Evolutionary conservation across 2,329 filamentous ascomycete genomes (phyloP).

Genomic region (Fusarium denticulatum): DNA sequence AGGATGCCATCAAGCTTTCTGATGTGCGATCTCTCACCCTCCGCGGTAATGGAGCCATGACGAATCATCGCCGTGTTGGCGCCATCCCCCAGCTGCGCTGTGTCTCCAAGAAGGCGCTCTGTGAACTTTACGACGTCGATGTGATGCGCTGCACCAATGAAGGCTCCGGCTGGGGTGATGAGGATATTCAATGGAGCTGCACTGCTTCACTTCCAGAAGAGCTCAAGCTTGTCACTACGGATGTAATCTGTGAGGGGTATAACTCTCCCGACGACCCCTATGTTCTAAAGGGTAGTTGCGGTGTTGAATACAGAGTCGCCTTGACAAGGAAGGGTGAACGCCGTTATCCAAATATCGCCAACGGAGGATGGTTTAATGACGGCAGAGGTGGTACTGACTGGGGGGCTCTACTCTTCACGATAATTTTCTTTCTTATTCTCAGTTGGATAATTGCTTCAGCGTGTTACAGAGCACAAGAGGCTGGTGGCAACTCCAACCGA

Average conservation of each 20-base stretch:
- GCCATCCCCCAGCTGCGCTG: constrained; percentile 84
- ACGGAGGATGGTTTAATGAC: constrained; percentile 49
- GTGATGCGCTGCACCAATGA: constrained; percentile 90
- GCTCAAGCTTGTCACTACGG: constrained; percentile 80
- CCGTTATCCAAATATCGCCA: constrained; percentile 69
- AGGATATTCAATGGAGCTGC: constrained; percentile 94
- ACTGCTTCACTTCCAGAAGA: constrained; percentile 69
- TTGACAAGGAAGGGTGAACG: constrained; percentile 81
- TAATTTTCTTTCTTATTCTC: constrained; percentile 69
- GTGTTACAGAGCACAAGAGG: constrained; percentile 44
- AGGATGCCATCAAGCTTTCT: constrained; percentile 66
- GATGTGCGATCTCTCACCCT: constrained; percentile 82
- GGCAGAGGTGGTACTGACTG: constrained; percentile 46
- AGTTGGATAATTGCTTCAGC: constrained; percentile 71
- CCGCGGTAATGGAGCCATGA: constrained; percentile 69
- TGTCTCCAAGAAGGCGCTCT: constrained; percentile 71
- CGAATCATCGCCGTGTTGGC: constrained; percentile 78
- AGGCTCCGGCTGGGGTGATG: constrained; percentile 78
- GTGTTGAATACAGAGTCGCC: constrained; percentile 85
- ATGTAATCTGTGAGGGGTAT: constrained; percentile 95
- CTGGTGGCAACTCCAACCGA: constrained; percentile 13
- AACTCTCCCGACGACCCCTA: constrained; percentile 78
- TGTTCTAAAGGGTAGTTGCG: constrained; percentile 91
- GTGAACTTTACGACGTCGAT: constrained; percentile 77
- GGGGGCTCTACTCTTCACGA: constrained; percentile 63